Evolutionary conservation across 1,139 yeast species (phyloP), one percentile per base, ranked within the genome.

Genomic region (Pneumocystis murina): DNA sequence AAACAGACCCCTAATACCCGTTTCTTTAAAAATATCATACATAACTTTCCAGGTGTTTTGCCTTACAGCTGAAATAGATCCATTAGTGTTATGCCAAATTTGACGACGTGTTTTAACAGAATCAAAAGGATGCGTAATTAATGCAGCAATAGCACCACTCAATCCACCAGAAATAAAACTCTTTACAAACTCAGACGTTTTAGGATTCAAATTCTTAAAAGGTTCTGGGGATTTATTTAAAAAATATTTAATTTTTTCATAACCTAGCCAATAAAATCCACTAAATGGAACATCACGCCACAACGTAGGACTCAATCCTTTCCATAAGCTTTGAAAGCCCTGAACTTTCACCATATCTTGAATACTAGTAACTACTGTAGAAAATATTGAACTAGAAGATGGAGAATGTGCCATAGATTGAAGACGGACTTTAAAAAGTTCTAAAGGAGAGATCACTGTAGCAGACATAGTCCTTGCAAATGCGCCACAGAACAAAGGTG

Each of bases 211-310:
- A 59, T 72, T 71, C 40, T 68, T 68, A 12, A 66, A 68, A 69
- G 64, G 48, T 61, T 59, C 35, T 43, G 55, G 4, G 40, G 54
- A 59, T 35, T 59, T 63, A 17, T 59, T 55, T 16, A 63, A 58
- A 35, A 41, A 60, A 20, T 67, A 59, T 6, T 63, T 64, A 38
- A 61, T 54, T 43, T 67, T 64, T 71, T 88, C 96, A 72, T 88
- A 88, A 6, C 88, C 82, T 5, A 90, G 82, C 99, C 99, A 92
- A 74, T 92, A 92, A 2, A 92, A 84, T 0, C 95, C 97, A 64
- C 95, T 86, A 73, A 92, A 92, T 1, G 99, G 99, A 0, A 91
- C 97, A 72, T 92, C 99, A 74, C 99, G 79, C 96, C 96, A 91
- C 33, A 92, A 78, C 0, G 98, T 92, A 62, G 92, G 79, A 59